These are phyloP conservation scores for Rhododendron kiyosumense DNA, from an alignment of 148 eudicot genomes.

Conservation along the genomic window DNA sequence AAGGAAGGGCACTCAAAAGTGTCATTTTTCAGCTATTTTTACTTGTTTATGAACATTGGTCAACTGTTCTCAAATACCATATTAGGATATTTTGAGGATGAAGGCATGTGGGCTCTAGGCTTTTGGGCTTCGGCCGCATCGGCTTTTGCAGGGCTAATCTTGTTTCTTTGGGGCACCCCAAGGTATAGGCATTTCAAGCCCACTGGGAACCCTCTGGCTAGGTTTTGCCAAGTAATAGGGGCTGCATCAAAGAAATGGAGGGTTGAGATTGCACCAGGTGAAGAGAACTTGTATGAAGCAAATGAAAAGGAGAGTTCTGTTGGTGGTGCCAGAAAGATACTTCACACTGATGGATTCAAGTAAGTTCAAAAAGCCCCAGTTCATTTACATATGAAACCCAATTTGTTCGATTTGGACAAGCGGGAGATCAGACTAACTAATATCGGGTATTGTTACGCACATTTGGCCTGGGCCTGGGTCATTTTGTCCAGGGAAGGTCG, in stretches of 20 bases:
- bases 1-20: slow-evolving; percentile 67
- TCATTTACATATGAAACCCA: background rate
- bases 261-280: slow-evolving; percentile 30
- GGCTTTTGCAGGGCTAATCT: slow-evolving; percentile 57
- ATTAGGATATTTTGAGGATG: slow-evolving; percentile 69
- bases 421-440: background rate
- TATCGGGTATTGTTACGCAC: background rate
- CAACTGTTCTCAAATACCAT: slow-evolving; percentile 76
- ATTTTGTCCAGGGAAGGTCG: background rate
- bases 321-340: slow-evolving; percentile 43
- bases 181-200: slow-evolving; percentile 77
- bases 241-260: slow-evolving; percentile 66
- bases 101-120: slow-evolving; percentile 82
- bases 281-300: slow-evolving; percentile 36
- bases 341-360: slow-evolving; percentile 75
- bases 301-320: slow-evolving; percentile 35
- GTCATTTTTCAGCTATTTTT: slow-evolving; percentile 88
- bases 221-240: slow-evolving; percentile 72
- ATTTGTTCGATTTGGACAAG: background rate
- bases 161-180: slow-evolving; percentile 67
- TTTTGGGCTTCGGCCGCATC: slow-evolving; percentile 77
- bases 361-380: slow-evolving; percentile 23
- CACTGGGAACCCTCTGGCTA: slow-evolving; percentile 70
- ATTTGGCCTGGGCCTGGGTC: background rate
- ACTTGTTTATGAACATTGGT: slow-evolving; percentile 81